Conservation (phyloP, 75 land plant genomes). For the Gnetum montanum region DNA sequence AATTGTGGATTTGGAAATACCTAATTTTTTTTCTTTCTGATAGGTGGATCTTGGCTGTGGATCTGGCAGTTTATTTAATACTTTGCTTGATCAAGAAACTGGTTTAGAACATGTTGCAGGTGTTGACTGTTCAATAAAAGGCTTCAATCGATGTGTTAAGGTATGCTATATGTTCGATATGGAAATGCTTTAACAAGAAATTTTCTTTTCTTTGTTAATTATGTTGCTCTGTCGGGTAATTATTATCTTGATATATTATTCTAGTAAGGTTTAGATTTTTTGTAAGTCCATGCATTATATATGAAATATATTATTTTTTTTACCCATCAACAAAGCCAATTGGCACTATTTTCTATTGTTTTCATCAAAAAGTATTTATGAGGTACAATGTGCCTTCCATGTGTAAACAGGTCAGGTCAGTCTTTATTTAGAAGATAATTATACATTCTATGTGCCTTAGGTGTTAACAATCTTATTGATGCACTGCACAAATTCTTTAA, state of each 20-base stretch:
- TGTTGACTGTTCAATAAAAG: constrained; percentile 76
- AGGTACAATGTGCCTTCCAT: too few relatives aligned
- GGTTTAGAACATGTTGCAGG: constrained; percentile 69
- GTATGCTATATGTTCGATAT: too few relatives aligned
- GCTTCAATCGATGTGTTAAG: constrained; percentile 88
- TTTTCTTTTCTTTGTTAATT: not conserved
- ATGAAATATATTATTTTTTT: not conserved
- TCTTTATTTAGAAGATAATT: too few relatives aligned
- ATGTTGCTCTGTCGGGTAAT: not conserved
- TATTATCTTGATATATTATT: not conserved
- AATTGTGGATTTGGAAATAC: not conserved
- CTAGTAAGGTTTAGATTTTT: not conserved
- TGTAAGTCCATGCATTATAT: not conserved
- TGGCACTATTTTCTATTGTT: too few relatives aligned
- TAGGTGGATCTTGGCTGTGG: constrained; percentile 99
- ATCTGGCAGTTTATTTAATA: constrained; percentile 86
- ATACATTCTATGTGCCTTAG: too few relatives aligned
- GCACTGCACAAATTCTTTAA: too few relatives aligned
- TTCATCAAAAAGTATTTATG: too few relatives aligned
- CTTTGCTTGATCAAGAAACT: constrained; percentile 46
- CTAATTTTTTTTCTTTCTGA: constrained; percentile 1
- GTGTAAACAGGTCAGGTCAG: too few relatives aligned
- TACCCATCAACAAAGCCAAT: too few relatives aligned
- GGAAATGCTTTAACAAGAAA: too few relatives aligned
- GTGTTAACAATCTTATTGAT: too few relatives aligned